A percentile compares a stretch with the other conserved stretches of the same genome.
These are phyloP conservation scores for Podosphaera aphanis DNA, from an alignment of 2,329 filamentous ascomycete species.

Conservation along the genomic window DNA sequence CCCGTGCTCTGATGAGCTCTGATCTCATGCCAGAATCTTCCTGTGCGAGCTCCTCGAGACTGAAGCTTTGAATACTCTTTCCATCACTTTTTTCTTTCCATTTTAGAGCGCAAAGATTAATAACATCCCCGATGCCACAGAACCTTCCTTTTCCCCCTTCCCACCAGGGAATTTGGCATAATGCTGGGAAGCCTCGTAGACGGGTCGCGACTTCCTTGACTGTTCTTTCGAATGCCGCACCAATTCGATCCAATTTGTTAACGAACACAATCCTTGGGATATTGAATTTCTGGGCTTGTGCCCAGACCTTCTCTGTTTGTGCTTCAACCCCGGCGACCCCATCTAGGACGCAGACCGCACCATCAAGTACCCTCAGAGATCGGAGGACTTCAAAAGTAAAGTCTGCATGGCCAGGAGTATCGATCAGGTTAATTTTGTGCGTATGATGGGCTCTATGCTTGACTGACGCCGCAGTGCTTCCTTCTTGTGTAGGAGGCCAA, in stretches of 20 bases:
- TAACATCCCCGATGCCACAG: slow-evolving; percentile 62
- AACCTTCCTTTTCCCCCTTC: slow-evolving; percentile 48
- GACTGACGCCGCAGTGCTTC: not conserved
- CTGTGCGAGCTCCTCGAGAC: slow-evolving; percentile 27
- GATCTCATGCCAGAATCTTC: slow-evolving; percentile 27
- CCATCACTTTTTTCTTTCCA: slow-evolving; percentile 49
- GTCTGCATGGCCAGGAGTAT: slow-evolving; percentile 90
- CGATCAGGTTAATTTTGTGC: slow-evolving; percentile 73
- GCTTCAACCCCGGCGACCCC: slow-evolving; percentile 87
- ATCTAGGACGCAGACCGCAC: slow-evolving; percentile 79
- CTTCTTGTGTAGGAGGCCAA: slow-evolving; percentile 43
- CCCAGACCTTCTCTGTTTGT: slow-evolving; percentile 92
- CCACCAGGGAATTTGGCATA: slow-evolving; percentile 94
- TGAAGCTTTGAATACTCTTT: slow-evolving; percentile 32
- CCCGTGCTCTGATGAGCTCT: slow-evolving; percentile 54
- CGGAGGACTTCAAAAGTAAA: slow-evolving; percentile 92
- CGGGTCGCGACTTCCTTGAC: slow-evolving; percentile 66
- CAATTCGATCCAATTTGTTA: slow-evolving; percentile 69
- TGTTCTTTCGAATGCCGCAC: slow-evolving; percentile 60
- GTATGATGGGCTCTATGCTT: slow-evolving; percentile 26
- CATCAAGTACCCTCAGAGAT: slow-evolving; percentile 69
- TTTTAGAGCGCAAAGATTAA: slow-evolving; percentile 49
- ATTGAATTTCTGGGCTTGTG: slow-evolving; percentile 60
- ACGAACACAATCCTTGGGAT: slow-evolving; percentile 67
- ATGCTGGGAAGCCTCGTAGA: slow-evolving; percentile 62